Evolutionary conservation across 2,329 filamentous ascomycete genomes (phyloP).

Genomic region (Purpureocillium takamizusanense): DNA sequence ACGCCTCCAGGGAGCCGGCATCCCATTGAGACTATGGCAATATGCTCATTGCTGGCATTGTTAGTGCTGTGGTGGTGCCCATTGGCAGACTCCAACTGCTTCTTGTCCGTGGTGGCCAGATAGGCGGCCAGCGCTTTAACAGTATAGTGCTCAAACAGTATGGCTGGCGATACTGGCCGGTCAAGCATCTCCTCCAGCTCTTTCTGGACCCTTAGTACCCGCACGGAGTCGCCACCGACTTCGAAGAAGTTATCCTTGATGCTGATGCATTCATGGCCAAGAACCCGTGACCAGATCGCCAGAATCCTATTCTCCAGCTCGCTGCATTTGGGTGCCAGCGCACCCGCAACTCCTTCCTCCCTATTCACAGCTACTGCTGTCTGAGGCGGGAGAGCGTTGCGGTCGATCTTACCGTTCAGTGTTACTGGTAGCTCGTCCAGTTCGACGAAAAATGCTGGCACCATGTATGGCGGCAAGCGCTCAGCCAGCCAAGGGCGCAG

Average conservation of each 20-base stretch:
- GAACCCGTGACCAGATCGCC: constrained; percentile 9
- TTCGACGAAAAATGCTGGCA: constrained; percentile 9
- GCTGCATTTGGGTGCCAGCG: no score
- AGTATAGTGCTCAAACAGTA: constrained; percentile 10
- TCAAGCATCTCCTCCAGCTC: constrained; percentile 6
- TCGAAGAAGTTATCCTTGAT: constrained; percentile 12
- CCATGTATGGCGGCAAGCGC: constrained; percentile 7
- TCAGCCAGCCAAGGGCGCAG: constrained; percentile 5
- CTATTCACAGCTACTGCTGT: no score
- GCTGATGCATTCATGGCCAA: constrained; percentile 8
- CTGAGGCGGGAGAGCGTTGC: constrained; percentile 8
- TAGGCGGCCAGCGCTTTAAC: constrained; percentile 6
- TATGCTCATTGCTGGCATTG: constrained; percentile 7
- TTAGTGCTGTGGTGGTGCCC: no score
- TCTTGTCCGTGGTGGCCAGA: neutral
- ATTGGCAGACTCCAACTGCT: no score
- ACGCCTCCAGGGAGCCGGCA: constrained; percentile 30
- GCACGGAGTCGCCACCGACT: constrained; percentile 10
- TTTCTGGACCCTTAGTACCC: constrained; percentile 8
- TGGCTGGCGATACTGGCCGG: constrained; percentile 2
- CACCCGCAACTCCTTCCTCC: no score
- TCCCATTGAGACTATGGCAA: constrained; percentile 31
- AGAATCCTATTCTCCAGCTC: constrained; percentile 6
- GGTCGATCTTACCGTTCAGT: constrained; percentile 10
- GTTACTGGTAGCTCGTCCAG: constrained; percentile 7